These are phyloP conservation scores for Aquilaria sinensis DNA, from an alignment of 345 rosid genomes.

Conservation along the genomic window DNA sequence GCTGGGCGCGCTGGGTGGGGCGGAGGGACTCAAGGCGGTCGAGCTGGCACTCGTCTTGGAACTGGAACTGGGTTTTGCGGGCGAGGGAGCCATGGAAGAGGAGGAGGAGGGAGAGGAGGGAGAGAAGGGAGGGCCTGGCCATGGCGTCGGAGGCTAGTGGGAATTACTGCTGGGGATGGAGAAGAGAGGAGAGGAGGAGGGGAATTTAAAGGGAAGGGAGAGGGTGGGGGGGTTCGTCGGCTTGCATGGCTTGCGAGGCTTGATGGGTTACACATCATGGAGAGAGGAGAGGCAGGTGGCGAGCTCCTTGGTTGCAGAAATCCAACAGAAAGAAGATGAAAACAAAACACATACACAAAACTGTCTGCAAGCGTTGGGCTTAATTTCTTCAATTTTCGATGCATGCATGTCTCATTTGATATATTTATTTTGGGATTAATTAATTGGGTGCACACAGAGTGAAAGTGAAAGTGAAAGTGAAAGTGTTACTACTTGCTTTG, in stretches of 20 bases:
- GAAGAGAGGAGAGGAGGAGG: not conserved
- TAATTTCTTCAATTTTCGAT: too few relatives aligned
- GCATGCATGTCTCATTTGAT: too few relatives aligned
- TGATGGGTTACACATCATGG: conserved; percentile 17
- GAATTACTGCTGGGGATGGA: conserved; percentile 2
- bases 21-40: conserved; percentile 26
- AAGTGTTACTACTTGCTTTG: too few relatives aligned
- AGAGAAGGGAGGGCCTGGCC: conserved; percentile 21
- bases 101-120: conserved; percentile 22
- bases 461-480: too few relatives aligned
- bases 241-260: conserved; percentile 32
- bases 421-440: too few relatives aligned
- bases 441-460: too few relatives aligned
- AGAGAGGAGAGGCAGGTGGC: conserved; percentile 19
- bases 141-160: not conserved
- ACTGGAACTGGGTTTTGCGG: conserved; percentile 7
- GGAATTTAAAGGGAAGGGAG: conserved; percentile 21
- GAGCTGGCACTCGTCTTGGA: conserved; percentile 33
- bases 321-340: not conserved
- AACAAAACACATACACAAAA: not conserved
- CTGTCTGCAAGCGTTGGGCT: too few relatives aligned
- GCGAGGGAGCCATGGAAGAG: conserved; percentile 28
- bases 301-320: too few relatives aligned
- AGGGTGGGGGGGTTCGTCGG: conserved; percentile 19
- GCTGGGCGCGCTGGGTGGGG: conserved; percentile 24